These are phyloP conservation scores for Acanthamoeba comandoni DNA, from an alignment of 208 protist genomes.

Conservation along the genomic window DNA sequence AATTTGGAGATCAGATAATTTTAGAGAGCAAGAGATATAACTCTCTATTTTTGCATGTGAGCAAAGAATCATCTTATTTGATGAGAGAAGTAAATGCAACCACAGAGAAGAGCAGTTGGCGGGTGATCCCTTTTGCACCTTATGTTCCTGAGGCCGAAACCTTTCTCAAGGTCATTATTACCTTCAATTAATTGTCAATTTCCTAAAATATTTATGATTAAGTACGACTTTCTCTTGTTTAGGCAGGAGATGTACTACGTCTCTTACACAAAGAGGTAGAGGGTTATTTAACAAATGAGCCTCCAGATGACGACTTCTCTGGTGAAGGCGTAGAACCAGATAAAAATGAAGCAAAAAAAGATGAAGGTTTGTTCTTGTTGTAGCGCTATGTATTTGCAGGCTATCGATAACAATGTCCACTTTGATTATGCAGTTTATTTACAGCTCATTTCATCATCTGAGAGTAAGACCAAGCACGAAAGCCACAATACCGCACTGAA, in stretches of 20 bases:
- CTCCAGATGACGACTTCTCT: conserved; percentile 14
- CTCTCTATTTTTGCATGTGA: conserved; percentile 46
- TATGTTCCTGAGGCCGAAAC: conserved; percentile 12
- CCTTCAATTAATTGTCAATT: no score
- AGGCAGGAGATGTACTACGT: conserved; percentile 50
- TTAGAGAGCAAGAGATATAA: conserved; percentile 31
- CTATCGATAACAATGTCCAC: no score
- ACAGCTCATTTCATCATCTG: conserved; percentile 1
- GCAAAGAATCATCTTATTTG: conserved; percentile 22
- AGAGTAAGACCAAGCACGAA: not conserved
- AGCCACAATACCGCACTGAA: conserved; percentile 7
- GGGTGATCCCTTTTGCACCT: conserved; percentile 58
- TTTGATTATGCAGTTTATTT: conserved; percentile 6
- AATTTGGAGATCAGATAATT: conserved; percentile 37
- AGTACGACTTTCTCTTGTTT: no score
- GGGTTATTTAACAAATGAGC: conserved; percentile 51
- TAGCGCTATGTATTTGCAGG: not conserved
- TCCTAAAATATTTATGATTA: no score
- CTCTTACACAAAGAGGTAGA: conserved; percentile 69
- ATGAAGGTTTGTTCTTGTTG: not conserved
- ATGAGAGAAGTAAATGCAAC: conserved; percentile 42
- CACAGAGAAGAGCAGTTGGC: conserved; percentile 55
- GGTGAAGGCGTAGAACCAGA: conserved; percentile 12
- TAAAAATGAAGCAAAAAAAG: not conserved
- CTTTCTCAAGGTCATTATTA: conserved; percentile 56